Base-by-base conservation (phyloP, 2,329 filamentous ascomycete species). In the Aspergillus spinulosporus region DNA sequence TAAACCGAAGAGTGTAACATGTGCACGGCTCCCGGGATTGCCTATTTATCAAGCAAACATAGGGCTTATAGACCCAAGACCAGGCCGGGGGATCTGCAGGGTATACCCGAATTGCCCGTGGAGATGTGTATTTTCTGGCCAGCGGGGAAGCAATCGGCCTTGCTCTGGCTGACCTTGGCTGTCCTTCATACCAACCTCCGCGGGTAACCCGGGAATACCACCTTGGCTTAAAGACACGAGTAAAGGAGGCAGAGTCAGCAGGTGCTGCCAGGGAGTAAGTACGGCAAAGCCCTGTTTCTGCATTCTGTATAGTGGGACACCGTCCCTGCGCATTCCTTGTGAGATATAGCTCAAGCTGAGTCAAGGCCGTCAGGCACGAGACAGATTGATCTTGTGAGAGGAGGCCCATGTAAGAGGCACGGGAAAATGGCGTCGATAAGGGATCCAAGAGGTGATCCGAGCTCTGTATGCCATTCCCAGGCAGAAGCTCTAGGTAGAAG, bases 171-270 rank as follows among this genome's bases (percentile, higher is more conserved):
- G 58, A 53, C 52, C 53, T 31, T 58, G 56, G 55, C 46, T 46
- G 55, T 53, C 53, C 57, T 58, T 62, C 62, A 64, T 64, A 64
- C 62, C 62, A 63, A 39, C 47, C 39, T 54, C 50, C 54, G 59
- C 54, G 46, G 42, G 28, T 57, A 52, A 51, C 55, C 52, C 56
- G 56, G 56, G 47, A 58, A 62, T 62, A 54, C 54, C 52, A 52
- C 53, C 49, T 51, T 54, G 52, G 40, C 37, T 5, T 47, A 52
- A 47, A 37, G 26, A 37, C 28, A 39, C 45, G 32, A 49, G 46
- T 8, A 46, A 57, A 56, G 49, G 49, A 57, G 56, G 54, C n/a
- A 54, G 43, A 60, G 59, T 64, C 59, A 64, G 59, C 52, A 56
- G 61, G 58, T 56, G 51, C 14, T 39, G 53, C 37, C 51, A 42